phyloP scores from a whole-genome alignment of 768 basidiomycete species.

The Suillus variegatus region DNA sequence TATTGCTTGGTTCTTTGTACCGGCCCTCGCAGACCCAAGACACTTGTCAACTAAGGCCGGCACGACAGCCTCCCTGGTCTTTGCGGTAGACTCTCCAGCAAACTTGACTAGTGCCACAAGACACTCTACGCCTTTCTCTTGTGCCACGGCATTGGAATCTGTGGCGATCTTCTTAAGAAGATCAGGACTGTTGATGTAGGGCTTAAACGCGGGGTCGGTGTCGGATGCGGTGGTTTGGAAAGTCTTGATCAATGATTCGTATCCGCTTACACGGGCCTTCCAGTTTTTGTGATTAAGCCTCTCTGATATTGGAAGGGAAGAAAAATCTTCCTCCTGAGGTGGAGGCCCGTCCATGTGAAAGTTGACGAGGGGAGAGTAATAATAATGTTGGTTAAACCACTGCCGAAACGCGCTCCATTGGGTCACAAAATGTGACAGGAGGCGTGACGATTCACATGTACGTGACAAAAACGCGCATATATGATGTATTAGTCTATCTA shows the following conservation, averaged over 20 bases:
- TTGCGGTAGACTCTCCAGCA: constrained; percentile 85
- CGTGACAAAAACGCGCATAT: constrained; percentile 17
- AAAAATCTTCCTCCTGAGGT: constrained; percentile 94
- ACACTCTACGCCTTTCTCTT: constrained; percentile 96
- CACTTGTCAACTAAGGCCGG: constrained; percentile 97
- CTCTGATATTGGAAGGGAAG: constrained; percentile 72
- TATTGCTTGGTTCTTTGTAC: constrained; percentile 84
- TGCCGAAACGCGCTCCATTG: constrained; percentile 4
- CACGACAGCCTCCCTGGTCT: constrained; percentile 77
- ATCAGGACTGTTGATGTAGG: constrained; percentile 77
- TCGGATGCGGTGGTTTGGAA: constrained; percentile 92
- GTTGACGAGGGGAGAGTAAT: neutral
- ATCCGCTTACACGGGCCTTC: constrained; percentile 96
- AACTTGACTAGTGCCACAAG: constrained; percentile 84
- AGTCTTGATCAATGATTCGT: constrained; percentile 82
- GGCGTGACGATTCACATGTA: constrained; percentile 20
- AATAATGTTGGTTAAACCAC: constrained; percentile 7
- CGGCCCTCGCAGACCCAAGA: constrained; percentile 86
- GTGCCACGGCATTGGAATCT: constrained; percentile 95
- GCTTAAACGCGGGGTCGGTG: constrained; percentile 90
- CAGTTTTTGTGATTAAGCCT: constrained; percentile 94
- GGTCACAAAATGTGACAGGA: constrained; percentile 5
- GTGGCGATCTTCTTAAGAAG: constrained; percentile 84
- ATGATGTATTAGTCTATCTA: constrained; percentile 20
- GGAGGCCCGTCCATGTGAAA: constrained; percentile 82